Evolutionary conservation across 441 rosid species (phyloP), one percentile per base, ranked within the genome.

Genomic region (Erodium chrysanthum): DNA sequence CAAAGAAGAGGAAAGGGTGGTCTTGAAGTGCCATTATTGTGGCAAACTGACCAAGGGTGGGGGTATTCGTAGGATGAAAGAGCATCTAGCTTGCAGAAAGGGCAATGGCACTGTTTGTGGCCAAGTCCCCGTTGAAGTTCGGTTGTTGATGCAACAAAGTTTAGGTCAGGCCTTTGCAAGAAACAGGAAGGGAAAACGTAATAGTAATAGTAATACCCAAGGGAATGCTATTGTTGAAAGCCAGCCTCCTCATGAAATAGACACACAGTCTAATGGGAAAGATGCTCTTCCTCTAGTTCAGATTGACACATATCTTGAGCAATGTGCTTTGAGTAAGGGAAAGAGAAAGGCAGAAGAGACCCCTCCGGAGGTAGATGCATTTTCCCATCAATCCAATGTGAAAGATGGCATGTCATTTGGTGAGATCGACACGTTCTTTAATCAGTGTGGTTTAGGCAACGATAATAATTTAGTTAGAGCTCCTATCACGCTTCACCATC

Each of bases 11-110:
- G 88, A 84, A 2, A 75, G 84, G 74, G 76, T 84, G 9, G 91
- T 87, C 70, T 84, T 91, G 71, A 86, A 79, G 81, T 94, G 97
- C 65, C 68, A 83, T 17, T 91, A 91, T 70, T 91, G 96, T 70
- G 68, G 71, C 0, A 94, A 91, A 74, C 50, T 91, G 70, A 90
- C 92, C 31, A 94, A 88, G 79, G 99, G 99, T 61, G 99, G 99
- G 50, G 99, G 97, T 9, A 94, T 94, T 81, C 87, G 86, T 59
- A 86, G 99, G 75, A 88, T 94, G 64, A 94, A 94, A 73, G 97
- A 94, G 71, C 97, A 94, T 77, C 90, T 94, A 64, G 96, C 99
- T 0, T 89, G 94, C 67, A 85, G 86, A 11, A 91, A 91, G 54
- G 96, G 97, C 2, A 85, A 88, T 68, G 96, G 92, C 0, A 81